Evolutionary conservation across 2,329 filamentous ascomycete genomes (phyloP), one percentile per base, ranked within the genome.

Genomic region (Capronia coronata): DNA sequence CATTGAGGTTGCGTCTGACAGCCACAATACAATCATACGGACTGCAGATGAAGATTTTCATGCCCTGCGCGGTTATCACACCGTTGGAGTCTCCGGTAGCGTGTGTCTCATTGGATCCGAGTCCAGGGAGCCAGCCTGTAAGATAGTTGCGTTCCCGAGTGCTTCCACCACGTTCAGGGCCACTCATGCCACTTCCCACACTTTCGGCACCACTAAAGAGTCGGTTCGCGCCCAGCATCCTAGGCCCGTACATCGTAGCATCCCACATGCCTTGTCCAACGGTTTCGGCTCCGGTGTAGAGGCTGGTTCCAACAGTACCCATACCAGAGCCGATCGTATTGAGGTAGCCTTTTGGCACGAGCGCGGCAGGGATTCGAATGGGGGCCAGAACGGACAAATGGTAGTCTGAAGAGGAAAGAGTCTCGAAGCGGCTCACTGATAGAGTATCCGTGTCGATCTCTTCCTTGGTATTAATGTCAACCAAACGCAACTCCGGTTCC

Each of bases 21-120:
- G 88, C 87, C 47, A 96, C 72, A n/a, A 97, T 84, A 61, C 90
- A 97, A 67, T 98, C 93, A 63, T 94, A 98, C 0, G 93, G 93
- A 61, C 89, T 96, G 62, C 95, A 89, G 34, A 98, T 87, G 64
- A 96, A 96, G 13, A 98, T 86, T 62, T 97, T 86, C 58, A 83
- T 73, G 5, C 83, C 82, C 30, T 76, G 72, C 8, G 75, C 74
- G 3, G 71, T 67, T 14, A 71, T 70, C 57, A 77, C 71, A 40
- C 72, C 75, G 56, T 76, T 73, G 1, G 69, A 55, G 53, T 71
- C 66, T 56, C 68, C 68, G 16, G 66, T 56, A 38, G 67, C 48
- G 53, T 64, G 63, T 21, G 67, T 67, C 19, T 65, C 64, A 14
- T 52, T 54, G 66, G 60, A 76, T 8, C 59, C 57, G 22, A 59